A percentile compares a stretch with the other conserved stretches of the same genome.
Evolutionary conservation across 768 basidiomycete species (phyloP).

Genomic region (Lyophyllum semitale): DNA sequence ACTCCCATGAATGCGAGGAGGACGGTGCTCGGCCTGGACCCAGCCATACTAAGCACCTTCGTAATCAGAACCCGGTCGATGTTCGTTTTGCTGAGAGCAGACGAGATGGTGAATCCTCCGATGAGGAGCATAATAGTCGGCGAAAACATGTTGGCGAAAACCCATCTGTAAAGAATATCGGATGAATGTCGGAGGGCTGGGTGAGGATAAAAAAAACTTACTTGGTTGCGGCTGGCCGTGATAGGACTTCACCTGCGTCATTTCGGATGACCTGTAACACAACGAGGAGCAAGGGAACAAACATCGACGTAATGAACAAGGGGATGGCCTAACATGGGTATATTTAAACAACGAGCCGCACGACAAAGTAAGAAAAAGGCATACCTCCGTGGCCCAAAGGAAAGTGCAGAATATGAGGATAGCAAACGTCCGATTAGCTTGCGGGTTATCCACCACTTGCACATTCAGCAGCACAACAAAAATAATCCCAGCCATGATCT

Average conservation of each 20-base stretch:
- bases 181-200: neutral
- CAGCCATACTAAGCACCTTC: constrained; percentile 86
- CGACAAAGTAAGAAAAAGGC: constrained; percentile 16
- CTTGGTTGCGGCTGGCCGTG: constrained; percentile 79
- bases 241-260: constrained; percentile 52
- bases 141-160: constrained; percentile 95
- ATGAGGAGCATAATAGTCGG: constrained; percentile 98
- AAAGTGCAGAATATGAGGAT: constrained; percentile 88
- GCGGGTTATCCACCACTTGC: constrained; percentile 55
- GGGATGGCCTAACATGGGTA: constrained; percentile 79
- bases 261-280: constrained; percentile 77
- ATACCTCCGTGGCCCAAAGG: constrained; percentile 94
- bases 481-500: constrained; percentile 55
- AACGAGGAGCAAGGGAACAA: constrained; percentile 88
- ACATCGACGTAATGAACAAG: constrained; percentile 93
- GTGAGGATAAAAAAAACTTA: constrained; percentile 39
- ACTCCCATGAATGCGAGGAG: constrained; percentile 94
- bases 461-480: constrained; percentile 66
- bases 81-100: constrained; percentile 92
- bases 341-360: neutral
- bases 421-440: constrained; percentile 89
- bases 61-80: constrained; percentile 93
- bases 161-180: constrained; percentile 51
- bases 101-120: constrained; percentile 97
- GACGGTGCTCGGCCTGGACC: constrained; percentile 82